Conservation (phyloP, 352 stramenopile species). For the Phytophthora vignae region DNA sequence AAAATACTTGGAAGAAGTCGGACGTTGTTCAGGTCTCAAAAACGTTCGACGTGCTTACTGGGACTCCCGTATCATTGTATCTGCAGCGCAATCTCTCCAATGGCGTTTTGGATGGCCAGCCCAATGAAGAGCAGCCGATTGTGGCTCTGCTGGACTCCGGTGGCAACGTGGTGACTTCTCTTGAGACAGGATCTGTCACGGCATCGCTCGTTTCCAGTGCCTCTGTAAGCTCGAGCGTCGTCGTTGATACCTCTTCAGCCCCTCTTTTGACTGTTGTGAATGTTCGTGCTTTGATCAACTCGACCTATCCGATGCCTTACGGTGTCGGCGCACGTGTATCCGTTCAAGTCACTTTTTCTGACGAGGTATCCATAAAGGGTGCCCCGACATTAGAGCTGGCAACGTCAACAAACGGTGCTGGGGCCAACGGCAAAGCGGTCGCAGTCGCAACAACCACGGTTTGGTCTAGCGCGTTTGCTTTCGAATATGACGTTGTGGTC, state of each 20-base stretch:
- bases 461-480: slow-evolving; percentile 68
- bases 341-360: slow-evolving; percentile 80
- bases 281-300: slow-evolving; percentile 51
- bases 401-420: slow-evolving; percentile 41
- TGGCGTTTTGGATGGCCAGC: slow-evolving; percentile 79
- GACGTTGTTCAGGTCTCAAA: slow-evolving; percentile 63
- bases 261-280: slow-evolving; percentile 54
- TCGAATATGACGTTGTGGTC: slow-evolving; percentile 71
- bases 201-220: slow-evolving; percentile 72
- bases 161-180: slow-evolving; percentile 65
- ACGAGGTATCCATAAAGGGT: slow-evolving; percentile 73
- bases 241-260: slow-evolving; percentile 67
- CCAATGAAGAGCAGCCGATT: slow-evolving; percentile 73
- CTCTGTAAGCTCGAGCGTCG: slow-evolving; percentile 61
- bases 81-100: slow-evolving; percentile 66
- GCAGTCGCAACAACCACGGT: slow-evolving; percentile 56
- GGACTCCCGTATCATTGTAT: slow-evolving; percentile 53
- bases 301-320: slow-evolving; percentile 59
- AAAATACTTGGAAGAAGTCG: slow-evolving; percentile 54
- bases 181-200: slow-evolving; percentile 55
- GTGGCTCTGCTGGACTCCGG: slow-evolving; percentile 71
- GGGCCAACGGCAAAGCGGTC: slow-evolving; percentile 56
- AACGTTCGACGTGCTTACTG: slow-evolving; percentile 67
- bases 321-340: slow-evolving; percentile 68
- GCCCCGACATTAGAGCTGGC: slow-evolving; percentile 61